Evolutionary conservation across 306 rosid genomes (phyloP), one percentile per base, ranked within the genome.

Genomic region (Sphenostylis stenocarpa): DNA sequence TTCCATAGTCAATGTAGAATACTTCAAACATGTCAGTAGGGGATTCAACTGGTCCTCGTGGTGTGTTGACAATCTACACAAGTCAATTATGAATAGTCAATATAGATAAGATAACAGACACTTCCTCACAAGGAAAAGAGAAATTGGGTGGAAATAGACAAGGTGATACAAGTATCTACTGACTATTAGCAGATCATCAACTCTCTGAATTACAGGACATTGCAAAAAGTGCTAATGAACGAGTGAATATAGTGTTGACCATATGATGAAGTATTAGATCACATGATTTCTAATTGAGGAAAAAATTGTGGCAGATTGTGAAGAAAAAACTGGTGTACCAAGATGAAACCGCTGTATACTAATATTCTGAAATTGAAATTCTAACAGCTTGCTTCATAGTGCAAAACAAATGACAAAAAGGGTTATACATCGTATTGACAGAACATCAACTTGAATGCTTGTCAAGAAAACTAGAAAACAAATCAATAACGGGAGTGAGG

Each of bases 1-100:
- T 95, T 79, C 99, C 99, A 73, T 88, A 95, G 67, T 95, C 99
- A 17, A 95, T 82, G 83, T 95, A 95, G 82, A 95, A 92, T 36
- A 95, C 99, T 82, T 95, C 99, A 17, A 92, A 95, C 65, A 65
- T 65, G 84, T 95, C 98, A 28, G 80, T 81, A 0, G 90, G 82
- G 51, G 99, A 95, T 85, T 88, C 89, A 53, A 91, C 98, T 9
- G 90, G 86, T 86, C 96, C 98, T 51, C 96, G 96, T 72, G 99
- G 98, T 24, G 84, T 81, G 79, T 88, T 92, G 72, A 92, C 96
- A 81, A 95, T 87, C 99, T 95, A 36, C 57, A 75, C 58, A 76
- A 41, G 66, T 70, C 73, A 82, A 84, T 45, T 10, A 43, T 24
- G 52, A 82, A 60, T 58, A 47, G 68, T 83, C 78, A 75, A 58